Base-by-base conservation (phyloP, 495 filamentous ascomycete species). In the Penicillium robsamsonii region DNA sequence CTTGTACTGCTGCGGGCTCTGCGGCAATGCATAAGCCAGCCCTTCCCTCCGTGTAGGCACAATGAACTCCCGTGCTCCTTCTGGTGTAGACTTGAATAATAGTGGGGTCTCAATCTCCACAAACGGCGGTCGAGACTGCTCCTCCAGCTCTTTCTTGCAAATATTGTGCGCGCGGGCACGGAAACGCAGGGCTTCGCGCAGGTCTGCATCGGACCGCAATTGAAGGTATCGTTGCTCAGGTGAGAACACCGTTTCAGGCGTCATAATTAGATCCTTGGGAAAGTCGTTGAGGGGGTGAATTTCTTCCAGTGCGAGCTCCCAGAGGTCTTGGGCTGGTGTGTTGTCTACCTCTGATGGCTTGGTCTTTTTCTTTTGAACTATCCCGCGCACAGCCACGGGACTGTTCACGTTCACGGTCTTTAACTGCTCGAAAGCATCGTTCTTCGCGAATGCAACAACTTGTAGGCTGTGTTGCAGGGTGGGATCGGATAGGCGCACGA, bases 1-100 rank as follows among this genome's bases (percentile, higher is more conserved):
- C 71, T 98, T 98, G 70, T 96, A 97, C 69, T 98, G 94, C 72
- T 98, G 94, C 8, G 94, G 94, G 56, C 92, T 97, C 65, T 98
- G 94, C 0, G 94, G 92, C 24, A 98, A 72, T 11, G 95, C 94
- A 73, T 97, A 98, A 20, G 88, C 89, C 25, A 86, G 68, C 0
- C 90, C 91, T 27, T 75, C 79, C 18, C 77, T 80, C 20, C 94
- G 77, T 0, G 93, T 95, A 0, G 94, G 94, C 4, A 98, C 92
- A n/a, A 98, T 64, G 59, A 97, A 98, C 70, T 98, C 94, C 27
- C 93, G 77, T 1, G 94, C 95, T 9, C 94, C 94, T 73, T 98
- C 94, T 1, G 94, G 93, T 0, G 95, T 97, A 4, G 93, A 96
- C 76, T 96, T 97, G 81, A 98, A 98, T 15, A 98, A 77, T 13